Conservation (phyloP, 2,329 filamentous ascomycete genomes). For the Emericellopsis cladophorae region DNA sequence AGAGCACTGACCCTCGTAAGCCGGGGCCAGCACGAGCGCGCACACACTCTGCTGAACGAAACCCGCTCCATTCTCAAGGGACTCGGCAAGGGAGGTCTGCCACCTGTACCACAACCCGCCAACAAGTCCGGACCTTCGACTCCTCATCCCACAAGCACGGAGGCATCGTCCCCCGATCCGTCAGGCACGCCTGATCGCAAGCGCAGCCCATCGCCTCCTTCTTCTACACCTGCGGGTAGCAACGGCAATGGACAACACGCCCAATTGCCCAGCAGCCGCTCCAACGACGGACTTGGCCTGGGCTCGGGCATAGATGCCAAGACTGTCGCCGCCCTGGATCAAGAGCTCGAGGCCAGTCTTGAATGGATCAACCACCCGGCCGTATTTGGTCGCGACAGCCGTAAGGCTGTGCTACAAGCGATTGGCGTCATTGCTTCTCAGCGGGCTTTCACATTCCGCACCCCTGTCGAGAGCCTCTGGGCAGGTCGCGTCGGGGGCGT, state of each 20-base stretch:
- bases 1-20: slow-evolving; percentile 83
- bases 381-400: slow-evolving; percentile 83
- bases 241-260: slow-evolving; percentile 14
- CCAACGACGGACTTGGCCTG: slow-evolving; percentile 45
- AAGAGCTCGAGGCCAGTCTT: slow-evolving; percentile 77
- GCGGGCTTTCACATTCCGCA: slow-evolving; percentile 85
- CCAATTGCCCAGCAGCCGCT: slow-evolving; percentile 37
- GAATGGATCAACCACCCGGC: slow-evolving; percentile 98
- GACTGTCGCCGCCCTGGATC: slow-evolving; percentile 77
- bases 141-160: slow-evolving; percentile 27
- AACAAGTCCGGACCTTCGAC: slow-evolving; percentile 33
- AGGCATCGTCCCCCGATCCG: slow-evolving; percentile 25
- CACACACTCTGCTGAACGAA: slow-evolving; percentile 82
- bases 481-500: slow-evolving; percentile 72
- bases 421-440: slow-evolving; percentile 96
- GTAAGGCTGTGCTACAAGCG: slow-evolving; percentile 90
- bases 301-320: slow-evolving; percentile 67
- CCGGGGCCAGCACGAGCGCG: slow-evolving; percentile 83
- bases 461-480: slow-evolving; percentile 81
- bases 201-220: slow-evolving; percentile 40
- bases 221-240: slow-evolving; percentile 29
- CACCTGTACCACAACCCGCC: slow-evolving; percentile 62
- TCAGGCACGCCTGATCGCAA: slow-evolving; percentile 39
- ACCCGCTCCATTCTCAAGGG: slow-evolving; percentile 93
- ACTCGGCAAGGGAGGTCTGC: slow-evolving; percentile 85